phyloP scores from a whole-genome alignment of 805 yeast genomes.

The Blastobotrys robertii region DNA sequence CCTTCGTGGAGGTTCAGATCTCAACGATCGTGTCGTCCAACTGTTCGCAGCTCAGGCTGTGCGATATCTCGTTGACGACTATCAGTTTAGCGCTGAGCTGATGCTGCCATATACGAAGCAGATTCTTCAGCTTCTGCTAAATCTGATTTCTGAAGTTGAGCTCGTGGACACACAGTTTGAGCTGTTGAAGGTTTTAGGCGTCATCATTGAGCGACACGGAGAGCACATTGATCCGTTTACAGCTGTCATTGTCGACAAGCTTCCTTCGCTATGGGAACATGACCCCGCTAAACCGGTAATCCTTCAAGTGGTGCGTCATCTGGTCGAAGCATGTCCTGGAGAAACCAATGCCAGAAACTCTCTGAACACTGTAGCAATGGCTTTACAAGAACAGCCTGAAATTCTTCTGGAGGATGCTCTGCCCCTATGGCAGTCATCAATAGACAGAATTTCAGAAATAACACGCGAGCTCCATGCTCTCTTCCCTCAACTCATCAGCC shows the following conservation, averaged over 20 bases:
- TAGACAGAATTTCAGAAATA: constrained; percentile 49
- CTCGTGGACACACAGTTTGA: constrained; percentile 70
- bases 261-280: constrained; percentile 73
- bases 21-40: constrained; percentile 70
- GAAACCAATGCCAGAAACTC: not conserved
- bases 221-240: constrained; percentile 20
- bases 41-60: constrained; percentile 66
- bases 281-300: constrained; percentile 30
- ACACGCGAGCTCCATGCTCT: constrained; percentile 19
- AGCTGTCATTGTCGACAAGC: constrained; percentile 28
- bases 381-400: constrained; percentile 3
- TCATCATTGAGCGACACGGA: constrained; percentile 33
- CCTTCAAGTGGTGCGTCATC: constrained; percentile 26
- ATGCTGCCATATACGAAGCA: constrained; percentile 57
- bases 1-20: constrained; percentile 35
- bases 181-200: constrained; percentile 56
- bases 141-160: constrained; percentile 38
- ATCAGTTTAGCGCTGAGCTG: constrained; percentile 65
- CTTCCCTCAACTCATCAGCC: too few species aligned
- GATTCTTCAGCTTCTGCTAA: constrained; percentile 40
- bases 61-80: constrained; percentile 64
- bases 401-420: constrained; percentile 70
- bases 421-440: constrained; percentile 67
- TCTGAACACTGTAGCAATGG: too few species aligned
- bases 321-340: constrained; percentile 23